A percentile compares a stretch with the other conserved stretches of the same genome.
phyloP scores from a whole-genome alignment of 208 protist species.

The Leishmania mexicana region DNA sequence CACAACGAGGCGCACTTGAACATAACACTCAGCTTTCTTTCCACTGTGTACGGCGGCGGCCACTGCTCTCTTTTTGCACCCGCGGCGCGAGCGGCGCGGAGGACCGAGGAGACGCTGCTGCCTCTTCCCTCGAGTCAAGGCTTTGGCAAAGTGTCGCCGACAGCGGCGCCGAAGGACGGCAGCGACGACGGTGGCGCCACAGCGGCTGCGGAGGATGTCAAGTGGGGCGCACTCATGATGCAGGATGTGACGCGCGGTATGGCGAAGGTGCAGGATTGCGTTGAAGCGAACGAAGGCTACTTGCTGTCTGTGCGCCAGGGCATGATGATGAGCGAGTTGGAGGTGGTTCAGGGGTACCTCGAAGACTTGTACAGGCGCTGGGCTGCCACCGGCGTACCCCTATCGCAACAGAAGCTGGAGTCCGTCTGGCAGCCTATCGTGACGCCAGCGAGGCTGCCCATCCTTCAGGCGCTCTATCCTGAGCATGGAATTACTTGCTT shows the following conservation, averaged over 20 bases:
- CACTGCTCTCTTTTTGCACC: slow-evolving; percentile 83
- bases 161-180: not conserved
- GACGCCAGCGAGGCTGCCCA: slow-evolving; percentile 47
- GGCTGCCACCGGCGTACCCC: slow-evolving; percentile 47
- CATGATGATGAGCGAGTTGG: slow-evolving; percentile 63
- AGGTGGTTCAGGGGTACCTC: slow-evolving; percentile 73
- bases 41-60: slow-evolving; percentile 68
- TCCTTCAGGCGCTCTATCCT: slow-evolving; percentile 80
- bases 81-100: not conserved
- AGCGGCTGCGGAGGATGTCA: slow-evolving; percentile 27
- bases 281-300: slow-evolving; percentile 71
- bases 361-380: slow-evolving; percentile 58
- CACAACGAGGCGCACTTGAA: slow-evolving; percentile 64
- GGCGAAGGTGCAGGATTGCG: slow-evolving; percentile 54
- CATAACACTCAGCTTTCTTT: slow-evolving; percentile 64
- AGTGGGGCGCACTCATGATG: slow-evolving; percentile 67
- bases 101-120: not conserved
- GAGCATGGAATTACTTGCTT: slow-evolving; percentile 60
- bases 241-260: slow-evolving; percentile 71
- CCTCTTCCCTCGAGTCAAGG: not conserved
- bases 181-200: not conserved
- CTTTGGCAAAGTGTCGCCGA: not conserved
- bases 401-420: slow-evolving; percentile 71
- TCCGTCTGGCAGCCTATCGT: slow-evolving; percentile 54
- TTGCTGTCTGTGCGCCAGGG: slow-evolving; percentile 60